phyloP scores from a whole-genome alignment of 257 asterid species.

The Nicotiana attenuata region DNA sequence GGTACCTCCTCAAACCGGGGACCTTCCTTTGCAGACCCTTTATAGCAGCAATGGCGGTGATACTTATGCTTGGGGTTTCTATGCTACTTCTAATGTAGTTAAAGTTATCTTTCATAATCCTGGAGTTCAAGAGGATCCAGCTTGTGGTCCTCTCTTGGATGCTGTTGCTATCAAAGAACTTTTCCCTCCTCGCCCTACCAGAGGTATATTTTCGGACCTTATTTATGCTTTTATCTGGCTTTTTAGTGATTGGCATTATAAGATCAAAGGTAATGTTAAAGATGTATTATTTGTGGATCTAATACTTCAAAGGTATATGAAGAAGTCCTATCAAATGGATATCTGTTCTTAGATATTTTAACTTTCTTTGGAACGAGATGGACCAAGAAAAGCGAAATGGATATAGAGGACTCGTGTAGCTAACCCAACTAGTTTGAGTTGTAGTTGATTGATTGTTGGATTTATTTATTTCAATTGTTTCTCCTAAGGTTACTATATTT shows the following conservation, averaged over 20 bases:
- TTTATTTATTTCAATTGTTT: not conserved
- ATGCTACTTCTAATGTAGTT: constrained; percentile 39
- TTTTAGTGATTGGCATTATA: not conserved
- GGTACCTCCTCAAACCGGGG: constrained; percentile 64
- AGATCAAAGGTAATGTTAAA: not conserved
- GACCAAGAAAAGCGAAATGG: not conserved
- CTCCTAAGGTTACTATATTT: not conserved
- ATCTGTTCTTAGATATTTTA: not conserved
- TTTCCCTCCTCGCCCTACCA: constrained; percentile 41
- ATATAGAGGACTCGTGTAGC: not conserved
- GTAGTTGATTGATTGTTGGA: not conserved
- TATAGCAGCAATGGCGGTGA: constrained; percentile 80
- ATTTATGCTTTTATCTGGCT: not conserved
- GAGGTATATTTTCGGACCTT: constrained; percentile 30
- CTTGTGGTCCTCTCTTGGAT: constrained; percentile 89
- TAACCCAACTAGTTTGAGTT: not conserved
- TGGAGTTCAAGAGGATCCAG: constrained; percentile 80
- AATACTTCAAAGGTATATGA: not conserved
- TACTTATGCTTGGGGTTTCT: constrained; percentile 79
- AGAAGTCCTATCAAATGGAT: not conserved
- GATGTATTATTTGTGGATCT: not conserved
- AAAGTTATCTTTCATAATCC: constrained; percentile 62
- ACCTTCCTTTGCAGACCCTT: constrained; percentile 74
- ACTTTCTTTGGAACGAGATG: not conserved
- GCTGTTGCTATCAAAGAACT: constrained; percentile 86